Percentiles rank a stretch among this genome's conserved stretches.
Evolutionary conservation across 768 basidiomycete genomes (phyloP).

Genomic region (Xanthoconium stramineum): DNA sequence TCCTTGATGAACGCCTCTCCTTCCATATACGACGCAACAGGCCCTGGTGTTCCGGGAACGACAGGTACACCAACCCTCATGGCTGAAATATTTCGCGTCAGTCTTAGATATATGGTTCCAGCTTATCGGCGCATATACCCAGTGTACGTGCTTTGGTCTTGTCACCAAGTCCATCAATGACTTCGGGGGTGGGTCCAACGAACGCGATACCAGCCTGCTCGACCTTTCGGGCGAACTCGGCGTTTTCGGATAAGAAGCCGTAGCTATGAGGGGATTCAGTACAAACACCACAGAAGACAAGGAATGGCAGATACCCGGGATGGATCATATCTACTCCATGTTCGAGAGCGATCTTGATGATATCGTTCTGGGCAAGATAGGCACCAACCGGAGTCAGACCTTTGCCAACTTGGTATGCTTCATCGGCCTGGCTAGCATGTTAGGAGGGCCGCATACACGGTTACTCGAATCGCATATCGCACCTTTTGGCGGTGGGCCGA

Average conservation of each 20-base stretch:
- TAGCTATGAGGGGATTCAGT: constrained; percentile 52
- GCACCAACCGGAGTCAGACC: constrained; percentile 95
- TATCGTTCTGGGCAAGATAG: constrained; percentile 96
- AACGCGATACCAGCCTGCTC: constrained; percentile 97
- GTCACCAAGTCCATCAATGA: constrained; percentile 96
- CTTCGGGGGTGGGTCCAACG: constrained; percentile 92
- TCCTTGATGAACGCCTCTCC: constrained; percentile 91
- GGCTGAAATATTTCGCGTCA: constrained; percentile 43
- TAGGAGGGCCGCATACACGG: constrained; percentile 28
- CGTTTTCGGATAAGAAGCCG: constrained; percentile 97
- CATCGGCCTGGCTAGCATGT: constrained; percentile 69
- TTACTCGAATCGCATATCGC: constrained; percentile 30
- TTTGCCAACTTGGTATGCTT: constrained; percentile 97
- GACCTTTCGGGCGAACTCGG: constrained; percentile 94
- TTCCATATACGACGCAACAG: constrained; percentile 75
- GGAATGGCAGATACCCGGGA: constrained; percentile 63
- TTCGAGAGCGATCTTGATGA: constrained; percentile 93
- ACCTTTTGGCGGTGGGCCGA: constrained; percentile 98
- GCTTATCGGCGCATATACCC: constrained; percentile 42
- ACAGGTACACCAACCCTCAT: constrained; percentile 91
- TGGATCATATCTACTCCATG: constrained; percentile 99
- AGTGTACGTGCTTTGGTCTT: constrained; percentile 96
- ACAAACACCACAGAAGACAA: background rate
- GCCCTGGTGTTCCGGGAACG: constrained; percentile 97
- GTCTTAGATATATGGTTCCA: background rate